Conservation (phyloP, 140 eudicot genomes). For the Anethum foeniculum region DNA sequence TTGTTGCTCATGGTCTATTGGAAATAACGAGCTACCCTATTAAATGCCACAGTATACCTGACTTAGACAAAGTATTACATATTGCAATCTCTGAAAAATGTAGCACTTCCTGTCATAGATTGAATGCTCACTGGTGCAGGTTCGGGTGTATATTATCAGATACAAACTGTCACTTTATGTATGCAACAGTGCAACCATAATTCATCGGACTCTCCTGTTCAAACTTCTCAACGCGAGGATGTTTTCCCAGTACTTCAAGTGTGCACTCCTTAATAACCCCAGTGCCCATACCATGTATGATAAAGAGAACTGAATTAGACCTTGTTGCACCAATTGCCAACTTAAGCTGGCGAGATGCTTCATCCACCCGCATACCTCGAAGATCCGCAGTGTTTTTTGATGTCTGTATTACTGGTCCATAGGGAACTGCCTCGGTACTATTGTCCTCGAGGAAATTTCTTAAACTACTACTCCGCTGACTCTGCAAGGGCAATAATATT, state of each 20-base stretch:
- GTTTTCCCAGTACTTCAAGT: slow-evolving; percentile 44
- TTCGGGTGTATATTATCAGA: neutral
- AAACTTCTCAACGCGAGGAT: slow-evolving; percentile 73
- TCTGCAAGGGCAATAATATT: slow-evolving; percentile 26
- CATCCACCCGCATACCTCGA: slow-evolving; percentile 80
- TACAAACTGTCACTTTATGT: slow-evolving; percentile 40
- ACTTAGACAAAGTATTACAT: neutral
- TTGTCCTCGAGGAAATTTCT: slow-evolving; percentile 28
- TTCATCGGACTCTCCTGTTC: slow-evolving; percentile 85
- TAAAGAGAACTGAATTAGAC: slow-evolving; percentile 62
- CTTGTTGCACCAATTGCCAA: slow-evolving; percentile 50
- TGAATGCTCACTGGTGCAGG: slow-evolving; percentile 1
- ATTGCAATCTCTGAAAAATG: neutral
- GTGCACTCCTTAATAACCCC: slow-evolving; percentile 67
- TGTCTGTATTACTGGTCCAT: slow-evolving; percentile 61
- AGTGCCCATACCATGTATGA: slow-evolving; percentile 88
- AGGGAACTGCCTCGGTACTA: slow-evolving; percentile 27
- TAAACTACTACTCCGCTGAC: slow-evolving; percentile 33
- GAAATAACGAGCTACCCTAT: neutral
- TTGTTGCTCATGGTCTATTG: neutral
- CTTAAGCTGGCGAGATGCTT: slow-evolving; percentile 60
- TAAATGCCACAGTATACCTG: neutral
- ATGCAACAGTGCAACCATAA: slow-evolving; percentile 87
- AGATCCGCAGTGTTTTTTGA: slow-evolving; percentile 75
- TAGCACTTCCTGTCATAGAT: neutral